phyloP scores from a whole-genome alignment of 306 rosid species.

The Rosa multiflora region DNA sequence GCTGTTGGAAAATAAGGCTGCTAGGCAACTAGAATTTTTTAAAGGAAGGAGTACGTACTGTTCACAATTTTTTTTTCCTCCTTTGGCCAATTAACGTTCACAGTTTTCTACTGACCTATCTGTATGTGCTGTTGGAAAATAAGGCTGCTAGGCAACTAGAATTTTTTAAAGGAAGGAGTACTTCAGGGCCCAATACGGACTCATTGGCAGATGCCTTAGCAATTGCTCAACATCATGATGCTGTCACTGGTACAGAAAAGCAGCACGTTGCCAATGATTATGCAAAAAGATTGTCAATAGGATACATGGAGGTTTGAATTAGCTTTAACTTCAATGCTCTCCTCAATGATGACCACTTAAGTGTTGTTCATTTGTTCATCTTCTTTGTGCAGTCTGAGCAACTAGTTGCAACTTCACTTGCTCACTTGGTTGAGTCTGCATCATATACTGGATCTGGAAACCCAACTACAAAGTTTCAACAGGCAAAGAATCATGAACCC shows the following conservation, averaged over 20 bases:
- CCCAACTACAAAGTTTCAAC: slow-evolving; percentile 42
- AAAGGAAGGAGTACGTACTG: slow-evolving; percentile 57
- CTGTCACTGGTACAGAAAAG: slow-evolving; percentile 79
- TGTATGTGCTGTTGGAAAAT: slow-evolving; percentile 21
- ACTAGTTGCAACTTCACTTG: slow-evolving; percentile 48
- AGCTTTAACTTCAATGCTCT: not conserved
- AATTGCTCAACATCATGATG: slow-evolving; percentile 96
- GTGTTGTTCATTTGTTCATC: slow-evolving; percentile 14
- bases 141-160: slow-evolving; percentile 97
- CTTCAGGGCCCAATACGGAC: slow-evolving; percentile 66
- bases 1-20: slow-evolving; percentile 59
- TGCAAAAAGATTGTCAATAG: slow-evolving; percentile 73
- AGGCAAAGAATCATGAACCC: slow-evolving; percentile 33
- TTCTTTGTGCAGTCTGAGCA: slow-evolving; percentile 42
- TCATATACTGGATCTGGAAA: slow-evolving; percentile 34
- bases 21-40: slow-evolving; percentile 85
- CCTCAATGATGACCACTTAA: slow-evolving; percentile 5
- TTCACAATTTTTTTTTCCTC: not conserved
- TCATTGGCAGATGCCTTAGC: slow-evolving; percentile 91
- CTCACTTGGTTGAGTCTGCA: slow-evolving; percentile 36
- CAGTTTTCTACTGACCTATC: not conserved
- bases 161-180: slow-evolving; percentile 69
- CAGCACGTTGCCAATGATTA: slow-evolving; percentile 98
- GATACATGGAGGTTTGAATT: slow-evolving; percentile 44
- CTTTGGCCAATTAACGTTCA: not conserved